Base-by-base conservation (phyloP, 2,329 filamentous ascomycete species). In the Fusarium redolens region DNA sequence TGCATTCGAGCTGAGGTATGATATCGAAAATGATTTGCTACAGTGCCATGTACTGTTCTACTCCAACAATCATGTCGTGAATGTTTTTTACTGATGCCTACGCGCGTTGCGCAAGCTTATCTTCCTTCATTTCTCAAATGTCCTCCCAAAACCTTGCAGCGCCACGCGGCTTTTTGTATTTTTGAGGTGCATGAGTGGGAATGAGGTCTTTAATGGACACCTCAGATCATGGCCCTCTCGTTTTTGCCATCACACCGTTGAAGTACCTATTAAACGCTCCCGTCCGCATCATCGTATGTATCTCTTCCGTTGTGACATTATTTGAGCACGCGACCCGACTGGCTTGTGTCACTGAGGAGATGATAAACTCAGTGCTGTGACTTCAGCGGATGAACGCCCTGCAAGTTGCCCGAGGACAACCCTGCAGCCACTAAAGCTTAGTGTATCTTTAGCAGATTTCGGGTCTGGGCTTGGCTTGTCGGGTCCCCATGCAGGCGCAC, bases 111-210 rank as follows among this genome's bases (percentile, higher is more conserved):
- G 60, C 68, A 54, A 33, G 25, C 30, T 38, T 22, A 48, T 43
- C 37, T 48, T 35, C 30, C 41, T 56, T 31, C 28, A 18, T 57
- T 41, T 60, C 18, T 37, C 48, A 75, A 71, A 72, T 66, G 69
- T 48, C 68, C 74, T 63, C 57, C 45, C 48, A 75, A 73, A 77
- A 77, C 68, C 75, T 73, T 77, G 75, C 60, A 75, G 41, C 73
- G 75, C 75, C 75, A 77, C 75, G 68, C 67, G 63, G 63, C 66
- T 62, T 58, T 57, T 72, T 40, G 65, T 51, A 60, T 71, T 73
- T 61, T 73, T 61, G 56, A 69, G 58, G 54, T 61, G 56, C 65
- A 56, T 54, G 25, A 58, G 45, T 35, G 38, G 56, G 41, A 56
- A 41, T 63, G 45, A 68, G 63, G 40, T 35, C 14, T 68, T 67